These are phyloP conservation scores for Rhipidocladum racemiflorum DNA, from an alignment of 176 grass and related monocot species.

Conservation along the genomic window DNA sequence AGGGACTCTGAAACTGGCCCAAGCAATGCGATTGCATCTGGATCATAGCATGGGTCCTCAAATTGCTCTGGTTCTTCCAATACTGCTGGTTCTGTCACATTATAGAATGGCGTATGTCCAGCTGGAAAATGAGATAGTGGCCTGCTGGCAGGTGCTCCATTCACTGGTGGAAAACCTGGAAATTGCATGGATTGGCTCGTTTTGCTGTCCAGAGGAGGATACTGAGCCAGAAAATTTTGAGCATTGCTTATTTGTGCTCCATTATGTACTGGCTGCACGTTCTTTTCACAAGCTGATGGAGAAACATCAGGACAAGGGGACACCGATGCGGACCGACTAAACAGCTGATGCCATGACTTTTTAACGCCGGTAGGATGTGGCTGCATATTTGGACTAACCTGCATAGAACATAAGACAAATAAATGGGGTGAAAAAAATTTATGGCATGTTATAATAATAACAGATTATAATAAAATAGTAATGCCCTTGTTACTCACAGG, in stretches of 20 bases:
- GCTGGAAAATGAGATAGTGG: constrained; percentile 41
- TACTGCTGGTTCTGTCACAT: constrained; percentile 40
- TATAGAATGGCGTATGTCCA: constrained; percentile 46
- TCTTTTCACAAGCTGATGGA: constrained; percentile 34
- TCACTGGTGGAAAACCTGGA: constrained; percentile 45
- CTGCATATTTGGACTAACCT: constrained; percentile 71
- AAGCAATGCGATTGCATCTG: constrained; percentile 70
- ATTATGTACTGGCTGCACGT: constrained; percentile 36
- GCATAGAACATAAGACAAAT: constrained; percentile 36
- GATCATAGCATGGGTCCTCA: constrained; percentile 88
- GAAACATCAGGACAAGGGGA: constrained; percentile 59
- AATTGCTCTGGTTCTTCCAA: constrained; percentile 67
- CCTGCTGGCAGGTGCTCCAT: constrained; percentile 17
- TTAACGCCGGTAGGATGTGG: constrained; percentile 48
- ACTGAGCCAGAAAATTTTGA: constrained; percentile 40
- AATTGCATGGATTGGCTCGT: constrained; percentile 36
- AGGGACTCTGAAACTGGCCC: constrained; percentile 77
- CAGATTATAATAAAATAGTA: constrained; percentile 1
- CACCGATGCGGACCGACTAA: constrained; percentile 59
- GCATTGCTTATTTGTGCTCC: constrained; percentile 44
- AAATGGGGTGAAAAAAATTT: constrained; percentile 16
- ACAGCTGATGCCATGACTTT: constrained; percentile 86
- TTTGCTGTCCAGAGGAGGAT: constrained; percentile 52
- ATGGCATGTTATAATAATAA: constrained; percentile 1
- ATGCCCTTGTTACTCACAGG: constrained; percentile 61